Evolutionary conservation across 1,284 basidiomycete genomes (phyloP).

Genomic region (Athelia sp.): DNA sequence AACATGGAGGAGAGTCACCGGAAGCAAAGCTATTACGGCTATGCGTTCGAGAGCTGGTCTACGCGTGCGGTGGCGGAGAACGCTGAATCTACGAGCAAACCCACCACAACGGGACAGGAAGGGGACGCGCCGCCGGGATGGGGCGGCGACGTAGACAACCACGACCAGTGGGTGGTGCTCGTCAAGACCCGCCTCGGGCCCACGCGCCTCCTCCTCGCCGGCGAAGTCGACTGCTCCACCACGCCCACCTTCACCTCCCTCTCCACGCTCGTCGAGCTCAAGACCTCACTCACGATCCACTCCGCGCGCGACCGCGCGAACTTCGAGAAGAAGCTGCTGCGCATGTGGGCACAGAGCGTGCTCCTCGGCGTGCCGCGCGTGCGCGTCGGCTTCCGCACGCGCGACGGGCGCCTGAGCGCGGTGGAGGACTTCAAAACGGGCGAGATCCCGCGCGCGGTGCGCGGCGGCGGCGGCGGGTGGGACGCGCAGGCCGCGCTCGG

Average conservation of each 20-base stretch:
- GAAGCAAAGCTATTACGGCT: slow-evolving; percentile 68
- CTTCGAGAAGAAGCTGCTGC: slow-evolving; percentile 93
- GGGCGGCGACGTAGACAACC: slow-evolving; percentile 86
- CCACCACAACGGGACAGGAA: too few relatives aligned
- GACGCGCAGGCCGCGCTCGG: slow-evolving; percentile 78
- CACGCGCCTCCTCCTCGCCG: slow-evolving; percentile 82
- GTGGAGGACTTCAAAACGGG: slow-evolving; percentile 69
- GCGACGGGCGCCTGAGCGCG: slow-evolving; percentile 60
- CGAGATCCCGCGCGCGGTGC: slow-evolving; percentile 68
- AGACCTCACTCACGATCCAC: slow-evolving; percentile 83
- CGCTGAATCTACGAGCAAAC: slow-evolving; percentile 19
- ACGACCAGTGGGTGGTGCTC: slow-evolving; percentile 94
- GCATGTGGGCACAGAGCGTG: slow-evolving; percentile 96
- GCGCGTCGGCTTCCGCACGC: slow-evolving; percentile 88
- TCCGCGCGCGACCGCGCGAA: slow-evolving; percentile 61
- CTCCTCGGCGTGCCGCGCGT: slow-evolving; percentile 89
- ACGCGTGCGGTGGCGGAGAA: slow-evolving; percentile 38
- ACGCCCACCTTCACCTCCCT: slow-evolving; percentile 63
- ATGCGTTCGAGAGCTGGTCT: slow-evolving; percentile 86
- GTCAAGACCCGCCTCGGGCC: slow-evolving; percentile 86
- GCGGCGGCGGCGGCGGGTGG: slow-evolving; percentile 66
- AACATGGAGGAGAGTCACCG: slow-evolving; percentile 55
- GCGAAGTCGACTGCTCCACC: slow-evolving; percentile 92
- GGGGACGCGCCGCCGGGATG: slow-evolving; percentile 11
- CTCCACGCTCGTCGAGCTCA: slow-evolving; percentile 82